Percentiles rank a stretch among this genome's conserved stretches.
Conservation (phyloP, 345 rosid genomes). For the Turritis glabra region DNA sequence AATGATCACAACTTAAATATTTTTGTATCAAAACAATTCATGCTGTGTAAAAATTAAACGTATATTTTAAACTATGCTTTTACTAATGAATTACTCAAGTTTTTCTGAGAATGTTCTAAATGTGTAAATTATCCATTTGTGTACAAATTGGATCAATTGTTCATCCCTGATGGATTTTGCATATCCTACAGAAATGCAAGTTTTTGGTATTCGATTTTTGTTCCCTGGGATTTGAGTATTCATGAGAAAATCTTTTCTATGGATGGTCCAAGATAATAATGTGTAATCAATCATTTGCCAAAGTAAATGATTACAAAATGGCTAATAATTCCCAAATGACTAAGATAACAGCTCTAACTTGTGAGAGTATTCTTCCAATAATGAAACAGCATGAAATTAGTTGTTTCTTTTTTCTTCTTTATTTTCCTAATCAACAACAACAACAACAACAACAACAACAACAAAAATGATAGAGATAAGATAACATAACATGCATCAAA, state of each 20-base stretch:
- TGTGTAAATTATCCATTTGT: background rate
- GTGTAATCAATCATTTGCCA: conserved; percentile 36
- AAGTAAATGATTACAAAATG: conserved; percentile 26
- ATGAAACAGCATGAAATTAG: conserved; percentile 31
- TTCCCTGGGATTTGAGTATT: conserved; percentile 14
- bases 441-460: background rate
- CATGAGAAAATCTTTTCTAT: background rate
- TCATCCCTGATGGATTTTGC: conserved; percentile 10
- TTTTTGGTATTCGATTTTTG: background rate
- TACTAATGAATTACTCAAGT: background rate
- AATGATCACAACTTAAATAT: too few species aligned
- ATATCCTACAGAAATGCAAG: conserved; percentile 32
- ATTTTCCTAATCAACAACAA: conserved; percentile 7
- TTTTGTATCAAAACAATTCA: too few species aligned
- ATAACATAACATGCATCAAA: background rate
- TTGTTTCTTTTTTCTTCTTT: conserved; percentile 17
- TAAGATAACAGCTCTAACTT: conserved; percentile 31
- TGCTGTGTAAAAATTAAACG: too few species aligned
- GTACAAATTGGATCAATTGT: background rate
- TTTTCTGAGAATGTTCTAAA: background rate
- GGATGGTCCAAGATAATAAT: conserved; percentile 29
- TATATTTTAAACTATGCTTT: too few species aligned
- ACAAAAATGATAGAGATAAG: background rate
- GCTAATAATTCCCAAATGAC: conserved; percentile 35
- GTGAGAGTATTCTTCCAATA: conserved; percentile 28